These are phyloP conservation scores for Wallacemonas sp. DNA, from an alignment of 208 protist genomes.

Conservation along the genomic window DNA sequence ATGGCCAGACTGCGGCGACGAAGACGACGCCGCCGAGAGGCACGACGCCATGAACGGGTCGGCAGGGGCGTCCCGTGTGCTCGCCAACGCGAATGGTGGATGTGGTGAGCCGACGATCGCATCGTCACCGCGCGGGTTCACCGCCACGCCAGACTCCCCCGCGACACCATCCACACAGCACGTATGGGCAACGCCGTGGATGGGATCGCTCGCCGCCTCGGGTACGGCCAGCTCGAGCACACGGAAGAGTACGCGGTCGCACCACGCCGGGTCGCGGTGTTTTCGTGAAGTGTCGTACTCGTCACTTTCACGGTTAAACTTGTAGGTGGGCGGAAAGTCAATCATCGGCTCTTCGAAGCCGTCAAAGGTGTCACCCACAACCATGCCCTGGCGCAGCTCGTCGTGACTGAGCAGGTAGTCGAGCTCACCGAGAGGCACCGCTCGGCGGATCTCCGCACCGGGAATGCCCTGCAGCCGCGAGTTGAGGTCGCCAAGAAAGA, in stretches of 20 bases:
- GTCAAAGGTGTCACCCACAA: slow-evolving; percentile 67
- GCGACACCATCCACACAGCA: too few species aligned
- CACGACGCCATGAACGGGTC: background rate
- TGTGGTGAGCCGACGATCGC: too few species aligned
- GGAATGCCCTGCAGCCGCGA: slow-evolving; percentile 79
- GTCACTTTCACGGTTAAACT: slow-evolving; percentile 72
- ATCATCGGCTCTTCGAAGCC: slow-evolving; percentile 90
- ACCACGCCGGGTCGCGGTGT: slow-evolving; percentile 85
- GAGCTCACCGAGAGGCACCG: slow-evolving; percentile 26
- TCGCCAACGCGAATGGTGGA: background rate
- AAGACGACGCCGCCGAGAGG: background rate
- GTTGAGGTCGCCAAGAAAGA: slow-evolving; percentile 94
- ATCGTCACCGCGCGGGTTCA: too few species aligned
- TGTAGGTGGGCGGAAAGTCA: slow-evolving; percentile 91
- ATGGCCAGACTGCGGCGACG: background rate
- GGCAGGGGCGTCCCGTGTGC: background rate
- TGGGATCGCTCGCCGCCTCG: background rate
- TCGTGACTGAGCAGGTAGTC: slow-evolving; percentile 72
- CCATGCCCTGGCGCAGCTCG: slow-evolving; percentile 80
- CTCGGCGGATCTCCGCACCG: slow-evolving; percentile 23
- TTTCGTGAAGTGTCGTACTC: slow-evolving; percentile 83
- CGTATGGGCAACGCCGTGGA: background rate
- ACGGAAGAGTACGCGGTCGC: slow-evolving; percentile 87
- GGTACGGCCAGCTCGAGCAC: slow-evolving; percentile 14
- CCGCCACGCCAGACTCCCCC: too few species aligned